phyloP scores from a whole-genome alignment of 2,329 filamentous ascomycete genomes.

The Colletotrichum gloeosporioides region DNA sequence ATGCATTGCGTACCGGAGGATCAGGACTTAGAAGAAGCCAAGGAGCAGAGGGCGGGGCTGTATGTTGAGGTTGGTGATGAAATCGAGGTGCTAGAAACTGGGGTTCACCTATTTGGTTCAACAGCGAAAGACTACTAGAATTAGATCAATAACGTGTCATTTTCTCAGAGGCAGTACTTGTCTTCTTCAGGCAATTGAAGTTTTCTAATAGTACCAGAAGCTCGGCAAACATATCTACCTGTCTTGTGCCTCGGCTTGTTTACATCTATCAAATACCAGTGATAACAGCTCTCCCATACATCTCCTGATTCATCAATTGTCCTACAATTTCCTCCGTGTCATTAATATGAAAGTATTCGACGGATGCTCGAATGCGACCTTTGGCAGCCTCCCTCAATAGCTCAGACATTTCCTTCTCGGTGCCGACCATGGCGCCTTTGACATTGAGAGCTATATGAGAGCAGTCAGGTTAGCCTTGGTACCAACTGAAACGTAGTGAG shows the following conservation, averaged over 20 bases:
- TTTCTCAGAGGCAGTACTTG: no score
- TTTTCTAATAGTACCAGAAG: accelerated
- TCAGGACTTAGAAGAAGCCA: constrained; percentile 13
- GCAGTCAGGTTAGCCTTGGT: not conserved
- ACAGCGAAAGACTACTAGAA: constrained; percentile 30
- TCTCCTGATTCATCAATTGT: not conserved
- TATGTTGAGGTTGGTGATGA: constrained; percentile 31
- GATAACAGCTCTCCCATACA: not conserved
- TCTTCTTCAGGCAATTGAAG: no score
- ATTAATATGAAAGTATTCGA: not conserved
- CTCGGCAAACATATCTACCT: not conserved
- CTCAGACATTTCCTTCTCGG: not conserved
- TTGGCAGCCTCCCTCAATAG: not conserved
- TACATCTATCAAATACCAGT: not conserved
- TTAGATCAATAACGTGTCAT: accelerated
- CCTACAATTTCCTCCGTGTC: not conserved
- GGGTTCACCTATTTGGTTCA: constrained; percentile 29
- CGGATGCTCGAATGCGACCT: not conserved
- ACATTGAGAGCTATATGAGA: constrained; percentile 16
- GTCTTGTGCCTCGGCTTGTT: not conserved
- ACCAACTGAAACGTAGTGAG: accelerated
- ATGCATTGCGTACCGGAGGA: constrained; percentile 35
- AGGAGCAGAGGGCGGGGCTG: not conserved
- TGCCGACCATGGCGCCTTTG: constrained; percentile 3
- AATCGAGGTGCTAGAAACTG: constrained; percentile 32